phyloP scores from a whole-genome alignment of 2,329 filamentous ascomycete species.

The Arthrobotrys sphaeroides region DNA sequence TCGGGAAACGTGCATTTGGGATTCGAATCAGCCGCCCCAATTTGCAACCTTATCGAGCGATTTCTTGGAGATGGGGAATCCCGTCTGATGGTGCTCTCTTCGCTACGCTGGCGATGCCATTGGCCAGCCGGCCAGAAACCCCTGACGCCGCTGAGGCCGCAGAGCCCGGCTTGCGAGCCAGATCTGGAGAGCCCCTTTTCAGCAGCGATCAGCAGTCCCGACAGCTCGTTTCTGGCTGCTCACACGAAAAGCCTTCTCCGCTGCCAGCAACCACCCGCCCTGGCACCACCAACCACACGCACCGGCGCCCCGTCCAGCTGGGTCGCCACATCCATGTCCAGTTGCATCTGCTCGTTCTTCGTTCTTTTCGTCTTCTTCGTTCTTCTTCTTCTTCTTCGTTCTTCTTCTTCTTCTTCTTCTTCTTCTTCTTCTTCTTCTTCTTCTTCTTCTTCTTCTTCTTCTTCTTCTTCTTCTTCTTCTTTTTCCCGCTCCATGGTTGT shows the following conservation, averaged over 20 bases:
- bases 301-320: background rate
- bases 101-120: slow-evolving; percentile 35
- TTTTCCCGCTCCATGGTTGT: no score
- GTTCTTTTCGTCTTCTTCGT: no score
- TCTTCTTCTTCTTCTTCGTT: no score
- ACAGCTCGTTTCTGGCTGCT: slow-evolving; percentile 53
- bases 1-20: slow-evolving; percentile 40
- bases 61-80: slow-evolving; percentile 47
- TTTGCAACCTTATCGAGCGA: slow-evolving; percentile 48
- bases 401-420: background rate
- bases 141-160: slow-evolving; percentile 9
- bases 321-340: background rate
- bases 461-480: background rate
- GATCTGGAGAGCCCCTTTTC: slow-evolving; percentile 52
- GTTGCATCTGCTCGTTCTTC: background rate
- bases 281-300: slow-evolving; percentile 19
- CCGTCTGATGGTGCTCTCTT: slow-evolving; percentile 18
- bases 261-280: slow-evolving; percentile 52
- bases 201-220: slow-evolving; percentile 54
- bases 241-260: slow-evolving; percentile 52
- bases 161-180: slow-evolving; percentile 13
- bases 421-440: background rate
- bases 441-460: no score
- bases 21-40: slow-evolving; percentile 46
- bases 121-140: slow-evolving; percentile 3